Base-by-base conservation (phyloP, 768 basidiomycete species). In the Tubosaeta brunneosetosa region DNA sequence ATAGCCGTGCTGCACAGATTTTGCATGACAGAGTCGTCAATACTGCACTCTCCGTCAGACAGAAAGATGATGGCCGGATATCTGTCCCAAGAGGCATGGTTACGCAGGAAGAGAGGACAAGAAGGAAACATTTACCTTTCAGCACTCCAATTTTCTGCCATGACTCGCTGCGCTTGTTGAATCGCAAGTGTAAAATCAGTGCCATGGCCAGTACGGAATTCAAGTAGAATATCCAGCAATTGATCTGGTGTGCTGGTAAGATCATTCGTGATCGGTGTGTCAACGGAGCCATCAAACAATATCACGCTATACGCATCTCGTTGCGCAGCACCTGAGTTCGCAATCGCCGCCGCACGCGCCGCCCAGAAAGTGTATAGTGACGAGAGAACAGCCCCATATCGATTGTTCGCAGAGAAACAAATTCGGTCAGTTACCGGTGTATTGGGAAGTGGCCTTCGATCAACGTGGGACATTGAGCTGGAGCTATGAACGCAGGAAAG, bases 301-400 rank as follows among this genome's bases (percentile, higher is more conserved):
- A 82, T 49, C 45, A 85, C 70, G 6, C 78, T 82, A 54, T 85
- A 85, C 1, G 83, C 71, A 52, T 84, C 84, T 27, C 73, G 66
- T 22, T 79, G 73, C 1, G 58, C 63, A 22, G 22, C 22, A 22
- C 22, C 22, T 22, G 22, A 22, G 22, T 22, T 22, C 22, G 3
- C 22, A 22, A 74, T 46, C 2, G 76, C 74, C 14, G 72, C 66
- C 11, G 73, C 69, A 3, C 83, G 74, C 0, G 84, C 75, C 11
- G 66, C 54, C 83, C 83, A 85, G 61, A 85, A 85, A 16, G 69
- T 68, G 49, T 81, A 62, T 7, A 84, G 57, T 0, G 83, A 76
- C 0, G 81, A 79, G 38, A 77, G 78, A 0, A 83, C 84, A 1
- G 83, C 81, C 0, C 83, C 83, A 16, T 82, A 72, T 27, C 83